Evolutionary conservation across 768 basidiomycete genomes (phyloP), one percentile per base, ranked within the genome.

Genomic region (Panaeolus cyanescens): DNA sequence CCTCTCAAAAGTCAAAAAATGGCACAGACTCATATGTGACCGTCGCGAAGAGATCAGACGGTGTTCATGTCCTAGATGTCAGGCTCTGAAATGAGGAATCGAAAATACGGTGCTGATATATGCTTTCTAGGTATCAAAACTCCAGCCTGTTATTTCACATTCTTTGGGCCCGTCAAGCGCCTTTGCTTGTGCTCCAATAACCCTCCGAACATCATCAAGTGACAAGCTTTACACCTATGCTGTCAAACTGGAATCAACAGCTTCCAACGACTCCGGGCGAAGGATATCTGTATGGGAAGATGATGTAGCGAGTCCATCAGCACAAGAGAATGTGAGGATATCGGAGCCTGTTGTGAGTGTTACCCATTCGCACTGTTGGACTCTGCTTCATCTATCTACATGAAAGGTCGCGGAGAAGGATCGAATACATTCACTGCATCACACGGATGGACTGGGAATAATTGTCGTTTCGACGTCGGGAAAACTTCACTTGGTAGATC

Each of bases 1-100:
- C 55, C 37, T 62, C 65, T 53, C 63, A 62, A 63, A 69, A 63
- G 56, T 36, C 59, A 57, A 68, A 64, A 54, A 77, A 70, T 50
- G 45, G 45, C 45, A 69, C 74, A 40, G 85, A 89, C 36, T 83
- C 85, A 28, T 82, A 82, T 77, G 87, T 83, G 39, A 89, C 89
- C 0, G 79, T 91, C 58, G 82, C 89, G 13, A 87, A 81, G 12
- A 90, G 92, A 62, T 83, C 81, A 63, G 90, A 93, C 59, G 92
- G 92, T 31, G 76, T 93, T 36, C 90, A 93, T 73, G 70, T 93
- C 45, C 72, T 90, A 60, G 88, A 93, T 71, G 91, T 92, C 55
- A 61, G 72, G 55, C 54, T 63, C 9, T 56, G 31, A 19, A 59
- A 31, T 17, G 8, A 33, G 58, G 39, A 57, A 33, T 53, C 59